Conservation (phyloP, 192 early-diverging fungal species). For the Gaertneriomyces semiglobifer region DNA sequence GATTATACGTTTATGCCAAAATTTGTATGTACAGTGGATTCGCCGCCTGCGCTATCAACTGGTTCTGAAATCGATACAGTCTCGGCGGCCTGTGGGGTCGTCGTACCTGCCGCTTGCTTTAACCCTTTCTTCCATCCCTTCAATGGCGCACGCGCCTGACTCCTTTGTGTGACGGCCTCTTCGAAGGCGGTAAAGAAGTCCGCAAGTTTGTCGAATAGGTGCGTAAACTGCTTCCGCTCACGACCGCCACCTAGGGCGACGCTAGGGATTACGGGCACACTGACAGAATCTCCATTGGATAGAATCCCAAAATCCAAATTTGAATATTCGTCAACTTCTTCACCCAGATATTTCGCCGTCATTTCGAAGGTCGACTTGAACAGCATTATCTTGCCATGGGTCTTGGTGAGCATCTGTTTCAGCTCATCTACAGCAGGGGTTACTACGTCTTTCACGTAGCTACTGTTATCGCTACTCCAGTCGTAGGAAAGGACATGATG, state of each 20-base stretch:
- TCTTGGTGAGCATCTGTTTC: slow-evolving; percentile 5
- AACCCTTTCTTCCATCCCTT: too few species aligned
- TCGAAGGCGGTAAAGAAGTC: slow-evolving; percentile 44
- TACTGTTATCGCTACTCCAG: slow-evolving; percentile 15
- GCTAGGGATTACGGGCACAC: background rate
- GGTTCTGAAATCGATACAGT: too few species aligned
- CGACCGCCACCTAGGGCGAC: slow-evolving; percentile 11
- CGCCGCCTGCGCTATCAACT: too few species aligned
- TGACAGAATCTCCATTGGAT: background rate
- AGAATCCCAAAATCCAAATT: slow-evolving; percentile 4
- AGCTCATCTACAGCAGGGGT: slow-evolving; percentile 22
- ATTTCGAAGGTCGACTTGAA: slow-evolving; percentile 38
- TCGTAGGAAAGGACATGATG: slow-evolving; percentile 11
- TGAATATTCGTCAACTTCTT: slow-evolving; percentile 43
- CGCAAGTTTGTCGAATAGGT: slow-evolving; percentile 42
- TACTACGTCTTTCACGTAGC: slow-evolving; percentile 24
- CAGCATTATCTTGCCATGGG: slow-evolving; percentile 19
- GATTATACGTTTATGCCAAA: too few species aligned
- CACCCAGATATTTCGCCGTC: slow-evolving; percentile 46
- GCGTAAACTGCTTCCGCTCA: slow-evolving; percentile 30
- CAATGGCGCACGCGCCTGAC: too few species aligned
- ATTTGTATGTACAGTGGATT: too few species aligned
- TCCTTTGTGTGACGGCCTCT: slow-evolving; percentile 31
- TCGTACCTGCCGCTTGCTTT: too few species aligned
- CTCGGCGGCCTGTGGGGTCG: too few species aligned